Evolutionary conservation across 352 stramenopile species (phyloP).

Genomic region (Phytophthora kernoviae): DNA sequence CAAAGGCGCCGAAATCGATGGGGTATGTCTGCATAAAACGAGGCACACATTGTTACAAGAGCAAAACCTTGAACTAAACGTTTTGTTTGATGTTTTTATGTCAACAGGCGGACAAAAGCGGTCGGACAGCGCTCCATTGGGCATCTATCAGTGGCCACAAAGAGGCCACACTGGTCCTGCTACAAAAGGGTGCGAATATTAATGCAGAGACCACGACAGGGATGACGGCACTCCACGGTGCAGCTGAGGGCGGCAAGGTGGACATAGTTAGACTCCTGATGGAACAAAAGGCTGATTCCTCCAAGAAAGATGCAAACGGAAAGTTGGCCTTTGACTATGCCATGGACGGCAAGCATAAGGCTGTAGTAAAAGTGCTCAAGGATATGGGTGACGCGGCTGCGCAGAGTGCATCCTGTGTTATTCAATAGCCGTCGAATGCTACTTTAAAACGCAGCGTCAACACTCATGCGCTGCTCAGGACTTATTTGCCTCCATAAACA

Average conservation of each 20-base stretch:
- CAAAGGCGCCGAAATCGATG: conserved; percentile 87
- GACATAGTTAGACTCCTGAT: conserved; percentile 93
- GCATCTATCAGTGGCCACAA: conserved; percentile 93
- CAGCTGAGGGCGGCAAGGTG: conserved; percentile 90
- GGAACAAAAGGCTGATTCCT: conserved; percentile 88
- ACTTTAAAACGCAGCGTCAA: conserved; percentile 14
- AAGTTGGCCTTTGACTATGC: conserved; percentile 93
- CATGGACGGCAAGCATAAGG: conserved; percentile 92
- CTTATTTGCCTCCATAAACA: conserved; percentile 45
- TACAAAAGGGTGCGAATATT: conserved; percentile 88
- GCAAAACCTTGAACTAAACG: conserved; percentile 12
- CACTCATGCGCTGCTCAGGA: conserved; percentile 4
- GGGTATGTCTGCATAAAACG: conserved; percentile 40
- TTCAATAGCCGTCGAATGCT: conserved; percentile 58
- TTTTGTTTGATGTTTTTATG: conserved; percentile 6
- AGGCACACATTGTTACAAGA: background rate
- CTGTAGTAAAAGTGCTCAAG: conserved; percentile 91
- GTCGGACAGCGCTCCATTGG: conserved; percentile 92
- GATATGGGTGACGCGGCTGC: conserved; percentile 91
- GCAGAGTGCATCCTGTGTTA: conserved; percentile 84
- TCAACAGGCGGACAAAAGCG: conserved; percentile 90
- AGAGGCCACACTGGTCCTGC: conserved; percentile 82
- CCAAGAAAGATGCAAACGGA: conserved; percentile 88
- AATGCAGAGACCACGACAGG: conserved; percentile 91
- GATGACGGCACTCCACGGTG: conserved; percentile 90